These are phyloP conservation scores for Cladophialophora immunda DNA, from an alignment of 2,329 filamentous ascomycete genomes.

Conservation along the genomic window DNA sequence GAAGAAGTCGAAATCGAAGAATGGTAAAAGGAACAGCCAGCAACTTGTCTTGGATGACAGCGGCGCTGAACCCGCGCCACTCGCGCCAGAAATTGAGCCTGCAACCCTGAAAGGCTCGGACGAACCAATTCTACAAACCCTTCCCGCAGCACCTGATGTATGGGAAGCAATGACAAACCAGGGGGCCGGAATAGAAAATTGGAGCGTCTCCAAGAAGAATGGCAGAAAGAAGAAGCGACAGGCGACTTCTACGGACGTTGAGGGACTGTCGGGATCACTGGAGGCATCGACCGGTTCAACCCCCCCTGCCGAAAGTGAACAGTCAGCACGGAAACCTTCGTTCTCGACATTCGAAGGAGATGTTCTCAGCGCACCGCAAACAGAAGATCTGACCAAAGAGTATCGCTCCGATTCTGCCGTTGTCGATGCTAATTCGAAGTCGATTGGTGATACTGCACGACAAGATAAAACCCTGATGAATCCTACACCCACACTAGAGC, in stretches of 20 bases:
- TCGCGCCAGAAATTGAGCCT: neutral
- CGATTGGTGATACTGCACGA: neutral
- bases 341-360: neutral
- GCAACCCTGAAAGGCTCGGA: neutral
- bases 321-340: neutral
- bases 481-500: neutral
- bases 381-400: neutral
- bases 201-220: slow-evolving; percentile 41
- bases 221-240: slow-evolving; percentile 22
- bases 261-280: neutral
- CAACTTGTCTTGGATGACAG: slow-evolving; percentile 16
- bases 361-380: neutral
- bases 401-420: neutral
- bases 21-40: slow-evolving; percentile 20
- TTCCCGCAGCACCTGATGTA: neutral
- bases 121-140: neutral
- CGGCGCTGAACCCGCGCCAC: neutral
- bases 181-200: slow-evolving; percentile 32
- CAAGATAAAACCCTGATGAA: neutral
- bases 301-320: neutral
- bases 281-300: neutral
- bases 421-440: neutral
- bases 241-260: neutral
- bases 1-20: slow-evolving; percentile 44
- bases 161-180: neutral